Evolutionary conservation across 2,329 filamentous ascomycete genomes (phyloP).

Genomic region (Nannizziopsis barbatae): DNA sequence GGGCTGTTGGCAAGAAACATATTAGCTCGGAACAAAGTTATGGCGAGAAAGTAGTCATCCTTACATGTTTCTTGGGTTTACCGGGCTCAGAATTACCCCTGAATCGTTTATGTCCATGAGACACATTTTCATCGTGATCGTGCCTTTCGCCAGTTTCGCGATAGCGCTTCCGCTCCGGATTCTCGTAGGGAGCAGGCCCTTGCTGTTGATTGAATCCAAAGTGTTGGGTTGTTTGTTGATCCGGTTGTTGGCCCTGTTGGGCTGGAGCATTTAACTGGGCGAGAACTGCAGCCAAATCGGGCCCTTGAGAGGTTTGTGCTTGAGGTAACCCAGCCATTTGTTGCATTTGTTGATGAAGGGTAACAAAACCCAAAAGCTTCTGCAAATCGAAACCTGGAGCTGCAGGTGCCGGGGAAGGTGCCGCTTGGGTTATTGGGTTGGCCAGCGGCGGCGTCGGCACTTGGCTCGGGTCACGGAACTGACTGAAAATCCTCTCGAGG

Average conservation of each 20-base stretch:
- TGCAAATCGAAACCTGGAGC: conserved; percentile 28
- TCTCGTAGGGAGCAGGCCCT: conserved; percentile 23
- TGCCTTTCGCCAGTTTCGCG: conserved; percentile 25
- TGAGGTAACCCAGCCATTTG: conserved; percentile 20
- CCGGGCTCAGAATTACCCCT: conserved; percentile 22
- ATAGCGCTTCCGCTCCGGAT: conserved; percentile 33
- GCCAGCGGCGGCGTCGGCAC: conserved; percentile 19
- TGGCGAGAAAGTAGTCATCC: conserved; percentile 9
- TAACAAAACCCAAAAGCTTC: conserved; percentile 32
- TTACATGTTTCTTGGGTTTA: conserved; percentile 30
- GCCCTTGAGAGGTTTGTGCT: conserved; percentile 13
- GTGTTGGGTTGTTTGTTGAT: conserved; percentile 12
- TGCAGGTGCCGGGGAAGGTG: conserved; percentile 17
- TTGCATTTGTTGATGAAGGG: conserved; percentile 29
- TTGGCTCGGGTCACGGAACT: conserved; percentile 28
- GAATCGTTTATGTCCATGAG: conserved; percentile 27
- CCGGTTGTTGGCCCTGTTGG: conserved; percentile 19
- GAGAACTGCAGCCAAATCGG: conserved; percentile 15
- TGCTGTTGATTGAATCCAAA: conserved; percentile 15
- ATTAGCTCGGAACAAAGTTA: not conserved
- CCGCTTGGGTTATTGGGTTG: conserved; percentile 20
- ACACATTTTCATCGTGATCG: conserved; percentile 23
- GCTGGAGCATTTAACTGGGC: conserved; percentile 25
- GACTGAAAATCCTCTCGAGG: conserved; percentile 29
- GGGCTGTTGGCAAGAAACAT: conserved; percentile 20